Percentiles rank a stretch among this genome's conserved stretches.
These are phyloP conservation scores for Aurifilum marmelostoma DNA, from an alignment of 2,329 filamentous ascomycete genomes.

Conservation along the genomic window DNA sequence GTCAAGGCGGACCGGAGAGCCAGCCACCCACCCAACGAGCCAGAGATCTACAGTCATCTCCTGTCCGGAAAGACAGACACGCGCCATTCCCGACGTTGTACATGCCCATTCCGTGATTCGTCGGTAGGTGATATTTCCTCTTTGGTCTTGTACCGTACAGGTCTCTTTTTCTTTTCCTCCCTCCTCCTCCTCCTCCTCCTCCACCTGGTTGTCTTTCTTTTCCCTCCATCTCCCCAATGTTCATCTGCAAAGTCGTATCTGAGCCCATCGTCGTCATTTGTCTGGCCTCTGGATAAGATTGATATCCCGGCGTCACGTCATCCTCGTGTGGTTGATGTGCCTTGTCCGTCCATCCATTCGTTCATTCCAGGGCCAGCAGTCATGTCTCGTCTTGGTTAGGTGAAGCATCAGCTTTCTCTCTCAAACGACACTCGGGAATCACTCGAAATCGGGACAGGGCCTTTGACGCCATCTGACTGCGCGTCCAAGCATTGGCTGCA, in stretches of 20 bases:
- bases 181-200: background rate
- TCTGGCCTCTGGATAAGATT: constrained; percentile 2
- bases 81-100: background rate
- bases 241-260: background rate
- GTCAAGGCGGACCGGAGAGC: constrained; percentile 21
- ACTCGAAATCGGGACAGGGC: constrained; percentile 9
- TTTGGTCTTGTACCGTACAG: no score
- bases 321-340: constrained; percentile 18
- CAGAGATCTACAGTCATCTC: background rate
- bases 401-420: constrained; percentile 23
- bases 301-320: constrained; percentile 17
- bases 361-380: background rate
- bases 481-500: background rate
- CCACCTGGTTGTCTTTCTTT: background rate
- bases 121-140: constrained; percentile 18
- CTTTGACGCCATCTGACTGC: constrained; percentile 21
- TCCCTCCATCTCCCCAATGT: no score
- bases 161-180: no score
- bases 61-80: background rate
- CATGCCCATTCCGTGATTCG: background rate
- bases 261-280: no score
- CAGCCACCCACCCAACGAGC: constrained; percentile 19
- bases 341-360: background rate
- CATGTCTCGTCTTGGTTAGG: constrained; percentile 9
- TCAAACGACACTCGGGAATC: constrained; percentile 11